phyloP scores from a whole-genome alignment of 352 stramenopile species.

The Globisporangium radiosum region DNA sequence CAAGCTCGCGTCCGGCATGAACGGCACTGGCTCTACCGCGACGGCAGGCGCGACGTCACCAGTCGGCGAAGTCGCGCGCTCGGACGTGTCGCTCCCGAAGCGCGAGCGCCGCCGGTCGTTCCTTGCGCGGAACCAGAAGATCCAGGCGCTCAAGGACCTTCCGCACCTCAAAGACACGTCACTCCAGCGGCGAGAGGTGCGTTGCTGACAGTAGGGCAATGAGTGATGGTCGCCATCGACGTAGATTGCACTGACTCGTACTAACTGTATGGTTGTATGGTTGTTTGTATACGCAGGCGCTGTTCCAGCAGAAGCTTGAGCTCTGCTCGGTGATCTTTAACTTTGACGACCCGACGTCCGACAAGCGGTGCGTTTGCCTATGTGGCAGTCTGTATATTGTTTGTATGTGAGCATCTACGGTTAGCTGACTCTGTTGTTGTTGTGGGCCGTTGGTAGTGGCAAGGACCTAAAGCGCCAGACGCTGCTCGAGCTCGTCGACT shows the following conservation, averaged over 20 bases:
- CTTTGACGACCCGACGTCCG: slow-evolving; percentile 94
- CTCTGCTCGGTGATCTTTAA: slow-evolving; percentile 96
- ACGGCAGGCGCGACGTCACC: slow-evolving; percentile 21
- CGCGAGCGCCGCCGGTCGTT: slow-evolving; percentile 78
- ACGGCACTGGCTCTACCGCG: slow-evolving; percentile 13
- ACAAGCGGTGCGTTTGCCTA: slow-evolving; percentile 70
- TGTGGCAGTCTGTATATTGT: background rate
- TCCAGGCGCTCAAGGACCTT: slow-evolving; percentile 80
- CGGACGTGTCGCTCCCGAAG: slow-evolving; percentile 78
- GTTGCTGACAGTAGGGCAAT: background rate
- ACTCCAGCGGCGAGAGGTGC: slow-evolving; percentile 62
- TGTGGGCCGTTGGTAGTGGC: slow-evolving; percentile 27
- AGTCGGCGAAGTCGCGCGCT: slow-evolving; percentile 65
- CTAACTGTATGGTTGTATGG: background rate
- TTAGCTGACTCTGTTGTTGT: background rate
- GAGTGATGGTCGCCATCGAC: background rate
- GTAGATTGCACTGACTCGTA: background rate
- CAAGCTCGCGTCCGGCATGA: slow-evolving; percentile 17
- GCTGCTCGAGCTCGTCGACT: slow-evolving; percentile 98
- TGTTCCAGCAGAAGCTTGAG: slow-evolving; percentile 96
- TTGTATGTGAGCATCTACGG: background rate
- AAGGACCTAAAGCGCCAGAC: slow-evolving; percentile 99
- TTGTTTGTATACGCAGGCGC: slow-evolving; percentile 36
- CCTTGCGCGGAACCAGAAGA: slow-evolving; percentile 80
- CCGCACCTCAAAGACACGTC: slow-evolving; percentile 84